Evolutionary conservation across 768 basidiomycete genomes (phyloP).

Genomic region (Pisolithus tinctorius): DNA sequence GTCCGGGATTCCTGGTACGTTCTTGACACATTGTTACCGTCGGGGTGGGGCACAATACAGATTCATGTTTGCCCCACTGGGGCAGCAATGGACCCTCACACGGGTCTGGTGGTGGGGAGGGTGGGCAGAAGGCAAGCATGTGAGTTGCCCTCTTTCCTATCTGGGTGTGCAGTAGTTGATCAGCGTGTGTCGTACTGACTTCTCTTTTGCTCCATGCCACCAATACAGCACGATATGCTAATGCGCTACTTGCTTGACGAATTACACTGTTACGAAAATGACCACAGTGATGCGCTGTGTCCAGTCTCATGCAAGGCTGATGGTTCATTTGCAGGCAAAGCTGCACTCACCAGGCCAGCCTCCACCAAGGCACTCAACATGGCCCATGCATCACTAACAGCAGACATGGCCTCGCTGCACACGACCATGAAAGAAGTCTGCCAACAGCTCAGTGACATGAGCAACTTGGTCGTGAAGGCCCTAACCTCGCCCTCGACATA

Average conservation of each 20-base stretch:
- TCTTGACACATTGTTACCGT: slow-evolving; percentile 23
- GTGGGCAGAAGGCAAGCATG: slow-evolving; percentile 34
- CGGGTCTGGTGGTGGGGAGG: slow-evolving; percentile 38
- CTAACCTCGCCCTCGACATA: no score
- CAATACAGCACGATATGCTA: background rate
- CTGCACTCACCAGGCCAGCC: background rate
- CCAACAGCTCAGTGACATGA: background rate
- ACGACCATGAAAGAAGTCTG: background rate
- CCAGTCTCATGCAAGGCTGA: background rate
- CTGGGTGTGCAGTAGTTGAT: background rate
- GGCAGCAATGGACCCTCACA: slow-evolving; percentile 29
- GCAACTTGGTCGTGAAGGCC: background rate
- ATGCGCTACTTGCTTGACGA: slow-evolving; percentile 23
- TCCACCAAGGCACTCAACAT: background rate
- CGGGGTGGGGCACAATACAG: slow-evolving; percentile 23
- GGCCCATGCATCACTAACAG: background rate
- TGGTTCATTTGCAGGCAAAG: background rate
- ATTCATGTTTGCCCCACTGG: slow-evolving; percentile 27
- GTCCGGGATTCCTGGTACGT: slow-evolving; percentile 6
- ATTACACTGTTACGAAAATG: slow-evolving; percentile 19
- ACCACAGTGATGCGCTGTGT: slow-evolving; percentile 13
- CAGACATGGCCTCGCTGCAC: background rate
- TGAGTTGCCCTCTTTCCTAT: slow-evolving; percentile 10
- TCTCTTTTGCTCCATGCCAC: background rate
- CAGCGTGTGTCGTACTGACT: background rate